Percentiles rank a stretch among this genome's conserved stretches.
Conservation (phyloP, 208 protist species). For the Wallacemonas sp. region DNA sequence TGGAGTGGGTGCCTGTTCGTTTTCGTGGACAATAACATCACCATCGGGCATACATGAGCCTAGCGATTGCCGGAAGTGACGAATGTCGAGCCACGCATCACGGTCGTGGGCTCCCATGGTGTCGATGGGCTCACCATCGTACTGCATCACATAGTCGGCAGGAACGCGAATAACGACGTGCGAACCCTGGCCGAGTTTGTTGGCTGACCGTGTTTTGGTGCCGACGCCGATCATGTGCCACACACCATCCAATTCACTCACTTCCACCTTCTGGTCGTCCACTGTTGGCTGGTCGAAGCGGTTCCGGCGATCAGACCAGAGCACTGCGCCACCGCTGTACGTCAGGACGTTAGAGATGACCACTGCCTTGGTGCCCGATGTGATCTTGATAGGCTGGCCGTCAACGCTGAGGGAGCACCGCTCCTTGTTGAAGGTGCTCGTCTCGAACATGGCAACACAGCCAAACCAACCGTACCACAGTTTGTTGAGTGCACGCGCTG, state of each 20-base stretch:
- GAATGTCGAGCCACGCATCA: conserved; percentile 29
- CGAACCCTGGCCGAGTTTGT: conserved; percentile 40
- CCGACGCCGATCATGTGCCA: conserved; percentile 61
- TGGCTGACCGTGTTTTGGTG: conserved; percentile 32
- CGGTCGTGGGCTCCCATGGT: conserved; percentile 26
- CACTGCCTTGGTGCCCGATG: conserved; percentile 33
- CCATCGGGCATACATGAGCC: conserved; percentile 18
- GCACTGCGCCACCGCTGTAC: conserved; percentile 49
- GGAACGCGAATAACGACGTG: conserved; percentile 39
- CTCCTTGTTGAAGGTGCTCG: conserved; percentile 32
- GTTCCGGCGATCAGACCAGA: conserved; percentile 44
- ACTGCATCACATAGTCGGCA: conserved; percentile 57
- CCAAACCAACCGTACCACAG: conserved; percentile 66
- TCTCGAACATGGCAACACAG: conserved; percentile 35
- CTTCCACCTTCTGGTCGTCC: conserved; percentile 45
- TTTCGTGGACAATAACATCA: conserved; percentile 10
- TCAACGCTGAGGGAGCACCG: conserved; percentile 34
- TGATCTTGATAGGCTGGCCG: conserved; percentile 27
- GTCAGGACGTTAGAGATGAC: conserved; percentile 58
- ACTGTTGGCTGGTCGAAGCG: conserved; percentile 27
- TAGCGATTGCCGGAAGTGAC: conserved; percentile 36
- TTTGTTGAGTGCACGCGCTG: conserved; percentile 48
- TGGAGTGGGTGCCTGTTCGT: background rate
- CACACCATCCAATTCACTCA: conserved; percentile 41
- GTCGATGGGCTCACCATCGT: conserved; percentile 59